Percentiles rank a stretch among this genome's conserved stretches.
Conservation (phyloP, 495 filamentous ascomycete species). For the Peziza echinospora region DNA sequence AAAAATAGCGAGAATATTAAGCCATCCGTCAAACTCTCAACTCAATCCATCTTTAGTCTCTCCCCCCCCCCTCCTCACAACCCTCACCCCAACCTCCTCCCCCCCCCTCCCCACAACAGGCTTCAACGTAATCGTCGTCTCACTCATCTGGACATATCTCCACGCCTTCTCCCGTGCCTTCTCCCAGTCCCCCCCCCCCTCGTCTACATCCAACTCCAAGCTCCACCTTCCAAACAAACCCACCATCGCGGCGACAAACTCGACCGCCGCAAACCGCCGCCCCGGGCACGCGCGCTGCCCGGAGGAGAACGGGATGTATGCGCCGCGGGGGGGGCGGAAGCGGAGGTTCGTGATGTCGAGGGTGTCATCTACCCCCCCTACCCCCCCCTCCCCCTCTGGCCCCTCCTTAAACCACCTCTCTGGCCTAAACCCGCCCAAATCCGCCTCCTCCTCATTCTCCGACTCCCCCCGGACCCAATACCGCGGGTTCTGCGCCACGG, state of each 20-base stretch:
- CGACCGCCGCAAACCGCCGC: conserved; percentile 55
- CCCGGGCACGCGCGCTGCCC: conserved; percentile 48
- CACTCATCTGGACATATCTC: not conserved
- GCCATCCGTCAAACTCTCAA: too few species aligned
- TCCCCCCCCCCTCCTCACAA: too few species aligned
- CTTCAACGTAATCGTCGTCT: not conserved
- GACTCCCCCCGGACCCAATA: conserved; percentile 11
- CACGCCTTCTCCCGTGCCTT: not conserved
- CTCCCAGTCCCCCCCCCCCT: conserved; percentile 22
- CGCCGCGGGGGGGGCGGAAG: not conserved
- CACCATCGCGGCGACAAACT: conserved; percentile 45
- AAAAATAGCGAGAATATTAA: too few species aligned
- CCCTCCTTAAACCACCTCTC: not conserved
- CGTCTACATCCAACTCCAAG: conserved; percentile 42
- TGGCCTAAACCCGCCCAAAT: not conserved
- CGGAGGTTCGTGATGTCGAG: too few species aligned
- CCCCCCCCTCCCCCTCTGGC: too few species aligned
- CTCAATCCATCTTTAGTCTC: too few species aligned
- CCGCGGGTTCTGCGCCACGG: conserved; percentile 11
- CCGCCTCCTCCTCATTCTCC: not conserved
- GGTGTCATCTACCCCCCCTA: too few species aligned
- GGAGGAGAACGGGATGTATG: conserved; percentile 45
- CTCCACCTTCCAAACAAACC: conserved; percentile 41
- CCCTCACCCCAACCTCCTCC: too few species aligned
- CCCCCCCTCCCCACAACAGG: too few species aligned